These are phyloP conservation scores for Juglanconis oblonga DNA, from an alignment of 2,329 filamentous ascomycete genomes.

Conservation along the genomic window DNA sequence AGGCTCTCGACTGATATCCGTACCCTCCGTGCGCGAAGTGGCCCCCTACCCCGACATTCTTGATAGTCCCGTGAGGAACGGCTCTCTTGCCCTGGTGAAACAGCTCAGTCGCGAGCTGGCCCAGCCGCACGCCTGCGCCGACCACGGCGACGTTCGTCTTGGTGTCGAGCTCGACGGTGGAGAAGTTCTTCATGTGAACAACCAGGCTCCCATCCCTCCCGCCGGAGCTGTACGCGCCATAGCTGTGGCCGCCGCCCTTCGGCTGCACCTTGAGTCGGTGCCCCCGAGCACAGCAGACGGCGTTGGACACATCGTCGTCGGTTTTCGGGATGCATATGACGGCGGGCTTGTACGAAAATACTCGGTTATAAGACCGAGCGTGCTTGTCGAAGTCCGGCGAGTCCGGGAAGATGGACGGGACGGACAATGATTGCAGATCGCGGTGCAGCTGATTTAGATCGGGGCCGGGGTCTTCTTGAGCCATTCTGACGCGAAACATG, in stretches of 20 bases:
- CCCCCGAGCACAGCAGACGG: conserved; percentile 41
- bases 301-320: conserved; percentile 40
- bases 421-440: not conserved
- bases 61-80: conserved; percentile 44
- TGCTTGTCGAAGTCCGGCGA: not conserved
- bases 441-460: not conserved
- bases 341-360: conserved; percentile 35
- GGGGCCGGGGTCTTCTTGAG: not conserved
- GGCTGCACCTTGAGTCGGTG: conserved; percentile 42
- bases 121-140: conserved; percentile 48
- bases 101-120: conserved; percentile 41
- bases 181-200: conserved; percentile 43
- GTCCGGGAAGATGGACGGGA: conserved; percentile 6
- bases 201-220: conserved; percentile 46
- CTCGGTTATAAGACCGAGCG: conserved; percentile 28
- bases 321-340: conserved; percentile 42
- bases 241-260: conserved; percentile 50
- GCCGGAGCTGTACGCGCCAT: conserved; percentile 45
- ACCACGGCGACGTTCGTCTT: conserved; percentile 39
- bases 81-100: conserved; percentile 36
- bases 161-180: conserved; percentile 39
- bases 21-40: conserved; percentile 10
- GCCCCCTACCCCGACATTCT: conserved; percentile 6
- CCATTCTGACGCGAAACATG: too few relatives aligned
- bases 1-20: conserved; percentile 10